Base-by-base conservation (phyloP, 2,329 filamentous ascomycete species). In the Aspergillus latus region DNA sequence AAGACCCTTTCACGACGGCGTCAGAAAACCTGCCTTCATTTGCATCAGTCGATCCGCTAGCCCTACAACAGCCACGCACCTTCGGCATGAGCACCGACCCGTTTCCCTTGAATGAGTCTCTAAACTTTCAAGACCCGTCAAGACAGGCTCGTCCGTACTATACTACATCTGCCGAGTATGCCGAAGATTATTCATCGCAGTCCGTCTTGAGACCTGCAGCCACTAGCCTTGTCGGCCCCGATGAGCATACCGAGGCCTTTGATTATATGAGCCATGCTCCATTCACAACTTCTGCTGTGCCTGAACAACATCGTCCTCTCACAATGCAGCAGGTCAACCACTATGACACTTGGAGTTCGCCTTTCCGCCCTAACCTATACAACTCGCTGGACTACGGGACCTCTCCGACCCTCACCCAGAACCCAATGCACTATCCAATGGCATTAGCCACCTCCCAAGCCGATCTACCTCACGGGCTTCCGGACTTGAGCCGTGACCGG, bases 331-430 rank as follows among this genome's bases (percentile, higher is more conserved):
- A 62, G 2, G 16, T 60, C 10, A 59, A 57, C 28, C 61, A 68
- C 9, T 72, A 66, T 46, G 62, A 71, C 9, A 32, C 62, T 8
- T 75, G 72, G 72, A 59, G 64, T 6, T 64, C 70, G 0, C 57
- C 66, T 4, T 74, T 72, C 59, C 66, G 72, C n/a, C 67, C 67
- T 21, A 66, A 66, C 30, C 59, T 73, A 40, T 75, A 71, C 63
- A 62, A 62, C 15, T 58, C 71, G 0, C 62, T 72, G 5, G 70
- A 71, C 9, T 75, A 70, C 56, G 58, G 52, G 7, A 37, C 62
- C 2, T 59, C 51, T 16, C 70, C 70, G 44, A 49, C 65, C 4
- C 52, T 73, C 15, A 40, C 63, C 13, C 68, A 65, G 34, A 54
- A 66, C 4, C 46, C 60, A 13, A 66, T 73, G 62, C 58, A 62